Conservation (phyloP, 2,329 filamentous ascomycete species). For the Niveomyces coronatus region DNA sequence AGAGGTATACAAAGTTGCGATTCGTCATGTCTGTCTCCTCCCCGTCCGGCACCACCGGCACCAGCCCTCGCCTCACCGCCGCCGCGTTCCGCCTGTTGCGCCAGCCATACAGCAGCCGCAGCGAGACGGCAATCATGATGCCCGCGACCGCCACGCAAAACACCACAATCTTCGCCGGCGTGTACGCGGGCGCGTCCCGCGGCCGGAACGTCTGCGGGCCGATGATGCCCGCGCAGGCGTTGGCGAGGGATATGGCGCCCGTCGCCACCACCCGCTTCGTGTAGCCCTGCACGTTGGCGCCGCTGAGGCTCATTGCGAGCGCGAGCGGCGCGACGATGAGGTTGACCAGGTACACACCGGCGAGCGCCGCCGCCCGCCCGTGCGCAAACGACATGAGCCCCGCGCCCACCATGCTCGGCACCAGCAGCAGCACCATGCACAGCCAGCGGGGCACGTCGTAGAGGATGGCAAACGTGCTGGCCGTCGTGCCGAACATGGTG, state of each 20-base stretch:
- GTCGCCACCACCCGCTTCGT: conserved; percentile 42
- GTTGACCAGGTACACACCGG: conserved; percentile 22
- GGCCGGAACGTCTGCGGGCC: conserved; percentile 46
- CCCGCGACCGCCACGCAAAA: conserved; percentile 18
- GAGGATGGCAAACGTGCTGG: conserved; percentile 16
- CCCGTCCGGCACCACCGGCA: conserved; percentile 19
- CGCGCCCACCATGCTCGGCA: conserved; percentile 16
- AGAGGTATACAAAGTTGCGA: conserved; percentile 15
- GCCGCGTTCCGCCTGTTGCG: conserved; percentile 27
- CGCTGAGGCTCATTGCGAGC: conserved; percentile 39
- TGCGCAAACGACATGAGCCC: conserved; percentile 18
- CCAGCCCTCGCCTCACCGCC: conserved; percentile 17
- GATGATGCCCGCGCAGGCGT: conserved; percentile 45
- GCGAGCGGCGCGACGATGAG: conserved; percentile 43
- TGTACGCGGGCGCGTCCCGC: conserved; percentile 39
- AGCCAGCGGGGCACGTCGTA: conserved; percentile 20
- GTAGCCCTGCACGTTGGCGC: conserved; percentile 36
- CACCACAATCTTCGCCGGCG: conserved; percentile 43
- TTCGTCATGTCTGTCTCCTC: conserved; percentile 26
- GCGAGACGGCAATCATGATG: conserved; percentile 24
- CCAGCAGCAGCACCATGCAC: conserved; percentile 15
- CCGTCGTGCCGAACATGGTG: conserved; percentile 14
- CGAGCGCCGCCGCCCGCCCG: conserved; percentile 21
- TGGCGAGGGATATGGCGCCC: conserved; percentile 38
- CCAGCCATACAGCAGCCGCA: conserved; percentile 23